Percentiles rank a stretch among this genome's conserved stretches.
Conservation (phyloP, 73 alveolate species). For the Uronychia binucleata region DNA sequence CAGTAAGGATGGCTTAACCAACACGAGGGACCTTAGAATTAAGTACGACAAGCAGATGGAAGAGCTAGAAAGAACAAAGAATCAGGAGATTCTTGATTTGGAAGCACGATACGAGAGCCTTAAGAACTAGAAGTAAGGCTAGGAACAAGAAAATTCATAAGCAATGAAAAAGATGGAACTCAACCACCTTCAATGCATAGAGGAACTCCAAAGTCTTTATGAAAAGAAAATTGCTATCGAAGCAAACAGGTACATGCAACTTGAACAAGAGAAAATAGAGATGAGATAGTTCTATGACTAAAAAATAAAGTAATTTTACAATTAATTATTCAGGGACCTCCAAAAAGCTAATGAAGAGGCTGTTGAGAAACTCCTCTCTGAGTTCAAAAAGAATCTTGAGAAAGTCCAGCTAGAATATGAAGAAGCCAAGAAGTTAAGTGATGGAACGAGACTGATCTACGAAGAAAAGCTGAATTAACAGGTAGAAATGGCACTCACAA, state of each 20-base stretch:
- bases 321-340: slow-evolving; percentile 18
- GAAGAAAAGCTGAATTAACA: slow-evolving; percentile 69
- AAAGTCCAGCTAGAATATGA: slow-evolving; percentile 72
- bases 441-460: slow-evolving; percentile 59
- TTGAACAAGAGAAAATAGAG: slow-evolving; percentile 72
- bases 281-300: slow-evolving; percentile 63
- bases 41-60: slow-evolving; percentile 38
- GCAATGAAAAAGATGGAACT: slow-evolving; percentile 76
- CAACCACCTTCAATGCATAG: slow-evolving; percentile 76
- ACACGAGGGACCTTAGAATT: slow-evolving; percentile 27
- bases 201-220: slow-evolving; percentile 76
- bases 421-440: slow-evolving; percentile 64
- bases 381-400: slow-evolving; percentile 53
- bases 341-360: slow-evolving; percentile 66
- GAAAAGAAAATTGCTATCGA: slow-evolving; percentile 85
- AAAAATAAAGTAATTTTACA: slow-evolving; percentile 30
- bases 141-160: slow-evolving; percentile 74
- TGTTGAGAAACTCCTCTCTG: slow-evolving; percentile 62
- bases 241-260: slow-evolving; percentile 53
- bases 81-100: slow-evolving; percentile 49
- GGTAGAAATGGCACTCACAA: too few relatives aligned
- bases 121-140: slow-evolving; percentile 56
- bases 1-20: background rate
- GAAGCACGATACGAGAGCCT: slow-evolving; percentile 72
- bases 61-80: slow-evolving; percentile 46